Conservation (phyloP, 169 alveolate genomes). For the Plasmodium falciparum region DNA sequence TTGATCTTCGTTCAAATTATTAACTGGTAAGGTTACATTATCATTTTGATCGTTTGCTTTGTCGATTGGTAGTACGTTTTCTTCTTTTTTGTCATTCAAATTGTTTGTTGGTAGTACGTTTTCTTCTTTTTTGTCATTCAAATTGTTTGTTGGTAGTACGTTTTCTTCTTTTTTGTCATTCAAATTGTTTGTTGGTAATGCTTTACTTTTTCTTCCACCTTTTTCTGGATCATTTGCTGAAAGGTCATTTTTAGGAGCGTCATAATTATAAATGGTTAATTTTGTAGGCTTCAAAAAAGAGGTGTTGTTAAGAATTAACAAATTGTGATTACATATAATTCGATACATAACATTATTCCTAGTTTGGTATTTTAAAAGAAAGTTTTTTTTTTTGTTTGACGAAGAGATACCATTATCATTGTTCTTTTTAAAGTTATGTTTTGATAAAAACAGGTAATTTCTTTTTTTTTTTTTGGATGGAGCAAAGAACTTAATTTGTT, state of each 20-base stretch:
- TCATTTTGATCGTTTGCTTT: not conserved
- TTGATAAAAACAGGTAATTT: slow-evolving; percentile 35
- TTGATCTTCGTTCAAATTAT: not conserved
- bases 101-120: no score
- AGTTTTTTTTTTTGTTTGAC: slow-evolving; percentile 1
- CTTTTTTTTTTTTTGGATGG: slow-evolving; percentile 6
- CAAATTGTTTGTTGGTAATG: no score
- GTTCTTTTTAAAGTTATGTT: not conserved
- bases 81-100: not conserved
- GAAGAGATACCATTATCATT: not conserved
- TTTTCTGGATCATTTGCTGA: not conserved
- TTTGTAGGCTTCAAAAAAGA: slow-evolving; percentile 13
- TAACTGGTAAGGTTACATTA: not conserved
- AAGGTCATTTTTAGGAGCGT: not conserved
- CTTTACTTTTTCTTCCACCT: not conserved
- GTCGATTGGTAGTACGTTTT: not conserved
- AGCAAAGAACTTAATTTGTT: not conserved
- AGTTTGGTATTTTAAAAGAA: slow-evolving; percentile 12
- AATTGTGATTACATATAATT: not conserved
- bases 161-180: not conserved
- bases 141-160: no score
- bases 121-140: not conserved
- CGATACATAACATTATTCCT: not conserved
- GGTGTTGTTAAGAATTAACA: not conserved
- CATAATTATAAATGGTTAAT: slow-evolving; percentile 21